Evolutionary conservation across 495 filamentous ascomycete species (phyloP).

Genomic region (Mytilinidion resinicola): DNA sequence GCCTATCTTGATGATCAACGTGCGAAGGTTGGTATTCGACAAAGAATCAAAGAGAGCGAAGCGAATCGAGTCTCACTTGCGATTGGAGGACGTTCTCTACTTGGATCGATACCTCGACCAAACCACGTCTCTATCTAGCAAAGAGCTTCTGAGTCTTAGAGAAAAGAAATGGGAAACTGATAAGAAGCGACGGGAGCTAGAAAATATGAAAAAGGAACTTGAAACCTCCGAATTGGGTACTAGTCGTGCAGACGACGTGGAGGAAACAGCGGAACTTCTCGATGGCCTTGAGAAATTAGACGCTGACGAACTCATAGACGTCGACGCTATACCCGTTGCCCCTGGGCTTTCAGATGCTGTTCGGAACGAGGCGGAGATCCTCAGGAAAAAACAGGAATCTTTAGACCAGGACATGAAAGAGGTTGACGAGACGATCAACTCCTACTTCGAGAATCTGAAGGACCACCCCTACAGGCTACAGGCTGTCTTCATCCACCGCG

Average conservation of each 20-base stretch:
- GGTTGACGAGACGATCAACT: constrained; percentile 48
- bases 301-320: constrained; percentile 15
- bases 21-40: constrained; percentile 72
- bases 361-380: neutral
- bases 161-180: constrained; percentile 70
- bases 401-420: constrained; percentile 47
- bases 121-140: constrained; percentile 34
- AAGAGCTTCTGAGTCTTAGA: constrained; percentile 54
- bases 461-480: constrained; percentile 74
- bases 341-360: constrained; percentile 8
- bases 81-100: constrained; percentile 69
- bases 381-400: constrained; percentile 18
- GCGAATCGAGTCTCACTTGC: constrained; percentile 74
- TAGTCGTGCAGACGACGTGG: constrained; percentile 19
- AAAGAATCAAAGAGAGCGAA: constrained; percentile 50
- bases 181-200: constrained; percentile 51
- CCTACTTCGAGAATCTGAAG: constrained; percentile 54
- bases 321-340: constrained; percentile 11
- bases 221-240: constrained; percentile 13
- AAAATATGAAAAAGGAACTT: constrained; percentile 44
- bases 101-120: constrained; percentile 83
- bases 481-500: constrained; percentile 87
- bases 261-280: constrained; percentile 20
- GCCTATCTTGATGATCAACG: constrained; percentile 80
- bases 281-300: constrained; percentile 7